Evolutionary conservation across 148 eudicot species (phyloP).

Genomic region (Rhododendron vialii): DNA sequence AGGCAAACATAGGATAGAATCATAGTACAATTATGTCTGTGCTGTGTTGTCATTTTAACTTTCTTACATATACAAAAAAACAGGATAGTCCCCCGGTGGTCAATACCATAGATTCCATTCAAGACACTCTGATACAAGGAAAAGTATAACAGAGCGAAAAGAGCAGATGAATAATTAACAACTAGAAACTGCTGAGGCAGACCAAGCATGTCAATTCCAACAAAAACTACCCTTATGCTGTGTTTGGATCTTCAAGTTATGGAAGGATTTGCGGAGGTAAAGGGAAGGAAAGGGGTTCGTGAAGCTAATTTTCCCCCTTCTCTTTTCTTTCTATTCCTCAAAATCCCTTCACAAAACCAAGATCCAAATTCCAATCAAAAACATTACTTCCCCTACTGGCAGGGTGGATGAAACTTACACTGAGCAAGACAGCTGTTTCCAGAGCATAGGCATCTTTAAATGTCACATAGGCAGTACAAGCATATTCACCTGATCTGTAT

Average conservation of each 20-base stretch:
- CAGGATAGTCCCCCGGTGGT: not conserved
- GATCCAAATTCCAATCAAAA: not conserved
- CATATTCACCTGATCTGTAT: constrained; percentile 53
- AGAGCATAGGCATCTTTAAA: constrained; percentile 66
- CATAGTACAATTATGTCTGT: not conserved
- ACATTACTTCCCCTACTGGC: not conserved
- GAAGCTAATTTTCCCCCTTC: not conserved
- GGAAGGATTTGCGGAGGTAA: not conserved
- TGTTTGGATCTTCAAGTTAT: not conserved
- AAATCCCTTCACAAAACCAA: not conserved
- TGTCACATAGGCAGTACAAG: constrained; percentile 63
- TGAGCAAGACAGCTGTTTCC: constrained; percentile 75
- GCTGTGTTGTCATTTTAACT: not conserved
- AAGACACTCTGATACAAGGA: not conserved
- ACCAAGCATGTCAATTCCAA: not conserved
- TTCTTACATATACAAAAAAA: not conserved
- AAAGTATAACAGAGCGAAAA: not conserved
- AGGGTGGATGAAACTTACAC: constrained; percentile 39
- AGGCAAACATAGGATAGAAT: not conserved
- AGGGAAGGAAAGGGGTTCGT: not conserved
- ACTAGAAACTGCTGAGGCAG: not conserved
- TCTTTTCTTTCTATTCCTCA: not conserved
- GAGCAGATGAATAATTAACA: not conserved
- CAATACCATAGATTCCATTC: not conserved
- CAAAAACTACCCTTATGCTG: not conserved